Conservation (phyloP, 352 stramenopile species). For the Globisporangium ultimum region DNA sequence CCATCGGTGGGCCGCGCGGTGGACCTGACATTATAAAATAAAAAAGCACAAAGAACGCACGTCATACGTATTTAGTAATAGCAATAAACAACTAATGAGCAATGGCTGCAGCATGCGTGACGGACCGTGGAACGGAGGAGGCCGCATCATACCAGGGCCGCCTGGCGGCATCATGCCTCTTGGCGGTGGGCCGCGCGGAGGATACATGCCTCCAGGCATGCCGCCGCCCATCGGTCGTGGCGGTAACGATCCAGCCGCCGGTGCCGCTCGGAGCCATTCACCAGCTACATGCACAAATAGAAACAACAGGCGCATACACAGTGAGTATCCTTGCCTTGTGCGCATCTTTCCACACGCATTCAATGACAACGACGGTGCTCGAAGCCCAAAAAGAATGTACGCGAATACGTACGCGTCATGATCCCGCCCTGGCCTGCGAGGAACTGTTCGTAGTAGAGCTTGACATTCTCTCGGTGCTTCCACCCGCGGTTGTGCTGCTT, state of each 20-base stretch:
- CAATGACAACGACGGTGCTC: too few relatives aligned
- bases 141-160: conserved; percentile 60
- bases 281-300: conserved; percentile 36
- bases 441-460: conserved; percentile 92
- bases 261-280: conserved; percentile 59
- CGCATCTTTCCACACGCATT: not conserved
- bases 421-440: conserved; percentile 67
- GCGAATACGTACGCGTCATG: conserved; percentile 61
- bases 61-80: not conserved
- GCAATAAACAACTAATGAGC: not conserved
- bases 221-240: conserved; percentile 29
- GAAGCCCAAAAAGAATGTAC: not conserved
- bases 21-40: conserved; percentile 24
- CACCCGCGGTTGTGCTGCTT: conserved; percentile 94
- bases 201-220: conserved; percentile 47
- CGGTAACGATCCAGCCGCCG: conserved; percentile 36
- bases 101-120: not conserved
- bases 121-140: conserved; percentile 61
- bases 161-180: conserved; percentile 70
- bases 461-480: conserved; percentile 95
- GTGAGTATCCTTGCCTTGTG: not conserved
- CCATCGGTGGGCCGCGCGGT: conserved; percentile 36
- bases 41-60: not conserved
- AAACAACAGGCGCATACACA: conserved; percentile 4
- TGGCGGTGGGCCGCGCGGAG: conserved; percentile 59